Evolutionary conservation across 148 eudicot genomes (phyloP).

Genomic region (Cornus florida): DNA sequence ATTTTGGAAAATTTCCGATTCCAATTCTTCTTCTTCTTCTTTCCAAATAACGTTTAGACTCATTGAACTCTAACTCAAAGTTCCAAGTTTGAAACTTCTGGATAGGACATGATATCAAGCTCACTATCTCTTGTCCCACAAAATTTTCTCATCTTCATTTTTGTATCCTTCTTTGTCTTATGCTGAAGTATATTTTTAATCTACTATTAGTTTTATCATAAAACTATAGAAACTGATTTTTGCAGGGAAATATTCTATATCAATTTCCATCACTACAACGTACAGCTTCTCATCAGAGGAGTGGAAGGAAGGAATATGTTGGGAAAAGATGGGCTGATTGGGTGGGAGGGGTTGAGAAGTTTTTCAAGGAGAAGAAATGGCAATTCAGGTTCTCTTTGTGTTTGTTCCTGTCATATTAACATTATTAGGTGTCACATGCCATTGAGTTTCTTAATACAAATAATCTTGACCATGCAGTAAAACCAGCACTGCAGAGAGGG

Average conservation of each 20-base stretch:
- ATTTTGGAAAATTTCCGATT: background rate
- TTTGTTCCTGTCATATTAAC: background rate
- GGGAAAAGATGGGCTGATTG: slow-evolving; percentile 69
- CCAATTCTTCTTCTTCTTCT: background rate
- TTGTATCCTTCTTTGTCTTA: background rate
- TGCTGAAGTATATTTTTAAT: background rate
- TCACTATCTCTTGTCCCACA: background rate
- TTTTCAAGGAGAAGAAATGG: slow-evolving; percentile 83
- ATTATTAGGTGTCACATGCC: background rate
- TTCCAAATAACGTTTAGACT: background rate
- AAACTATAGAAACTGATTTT: slow-evolving; percentile 3
- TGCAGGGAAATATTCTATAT: slow-evolving; percentile 92
- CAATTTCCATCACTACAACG: slow-evolving; percentile 92
- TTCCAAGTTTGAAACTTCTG: background rate
- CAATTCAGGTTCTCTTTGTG: slow-evolving; percentile 58
- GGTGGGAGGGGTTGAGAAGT: slow-evolving; percentile 63
- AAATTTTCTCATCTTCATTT: background rate
- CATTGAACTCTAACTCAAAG: background rate
- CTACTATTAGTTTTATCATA: background rate
- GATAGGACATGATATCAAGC: background rate
- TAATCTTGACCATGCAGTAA: slow-evolving; percentile 58
- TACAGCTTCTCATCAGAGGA: slow-evolving; percentile 73
- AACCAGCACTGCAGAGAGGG: slow-evolving; percentile 71
- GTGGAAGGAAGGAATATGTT: slow-evolving; percentile 74
- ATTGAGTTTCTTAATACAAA: background rate